These are phyloP conservation scores for Mortierella hygrophila DNA, from an alignment of 192 early-diverging fungal species.

Conservation along the genomic window DNA sequence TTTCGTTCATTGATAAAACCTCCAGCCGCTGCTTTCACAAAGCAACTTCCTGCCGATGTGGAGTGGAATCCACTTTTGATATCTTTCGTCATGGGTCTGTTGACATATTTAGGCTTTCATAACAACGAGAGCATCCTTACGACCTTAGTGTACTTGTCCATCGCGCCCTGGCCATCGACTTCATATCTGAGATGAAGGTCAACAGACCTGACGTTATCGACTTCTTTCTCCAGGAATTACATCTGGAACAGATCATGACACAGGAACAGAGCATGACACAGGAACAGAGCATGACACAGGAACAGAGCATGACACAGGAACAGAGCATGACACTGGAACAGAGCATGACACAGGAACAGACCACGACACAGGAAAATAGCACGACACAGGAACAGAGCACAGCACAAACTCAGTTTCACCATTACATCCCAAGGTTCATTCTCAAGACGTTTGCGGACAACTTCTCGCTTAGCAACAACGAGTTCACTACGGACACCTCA, in stretches of 20 bases:
- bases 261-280: background rate
- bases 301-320: background rate
- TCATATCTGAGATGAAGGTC: slow-evolving; percentile 25
- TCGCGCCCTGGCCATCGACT: slow-evolving; percentile 6
- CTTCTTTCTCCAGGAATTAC: background rate
- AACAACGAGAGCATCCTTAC: background rate
- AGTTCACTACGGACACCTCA: slow-evolving; percentile 15
- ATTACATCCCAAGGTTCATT: slow-evolving; percentile 54
- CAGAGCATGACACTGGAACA: background rate
- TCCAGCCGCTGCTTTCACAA: slow-evolving; percentile 3
- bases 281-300: background rate
- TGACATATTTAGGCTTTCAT: background rate
- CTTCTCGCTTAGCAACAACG: background rate
- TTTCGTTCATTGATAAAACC: background rate
- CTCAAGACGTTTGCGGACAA: slow-evolving; percentile 46
- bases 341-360: background rate
- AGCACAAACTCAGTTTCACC: slow-evolving; percentile 39
- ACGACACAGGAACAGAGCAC: background rate
- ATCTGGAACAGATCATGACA: background rate
- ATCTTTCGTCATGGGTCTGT: background rate
- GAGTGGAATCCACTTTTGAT: slow-evolving; percentile 1
- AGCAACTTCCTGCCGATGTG: slow-evolving; percentile 21
- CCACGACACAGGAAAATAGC: too few relatives aligned
- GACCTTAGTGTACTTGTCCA: background rate
- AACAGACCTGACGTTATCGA: slow-evolving; percentile 20